Percentiles rank a stretch among this genome's conserved stretches.
Evolutionary conservation across 768 basidiomycete genomes (phyloP).

Genomic region (Pisolithus tinctorius): DNA sequence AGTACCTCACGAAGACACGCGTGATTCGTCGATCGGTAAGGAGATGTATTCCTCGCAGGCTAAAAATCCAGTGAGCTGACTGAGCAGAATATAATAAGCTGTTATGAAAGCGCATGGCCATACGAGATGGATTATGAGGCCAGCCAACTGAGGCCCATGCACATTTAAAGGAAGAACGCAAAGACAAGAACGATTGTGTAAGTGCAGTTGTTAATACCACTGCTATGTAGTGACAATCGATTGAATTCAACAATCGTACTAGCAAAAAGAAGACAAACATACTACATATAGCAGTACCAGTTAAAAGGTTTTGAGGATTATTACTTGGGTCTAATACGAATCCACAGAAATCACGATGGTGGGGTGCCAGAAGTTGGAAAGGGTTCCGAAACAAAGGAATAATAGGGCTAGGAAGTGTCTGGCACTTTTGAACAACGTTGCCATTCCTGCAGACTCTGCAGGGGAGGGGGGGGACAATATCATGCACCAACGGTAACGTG

Average conservation of each 20-base stretch:
- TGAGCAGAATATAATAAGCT: conserved; percentile 60
- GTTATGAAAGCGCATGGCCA: conserved; percentile 75
- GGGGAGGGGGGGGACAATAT: neutral
- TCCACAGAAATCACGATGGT: neutral
- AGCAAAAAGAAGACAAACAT: neutral
- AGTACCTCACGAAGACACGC: conserved; percentile 43
- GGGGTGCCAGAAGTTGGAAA: neutral
- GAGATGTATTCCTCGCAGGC: conserved; percentile 41
- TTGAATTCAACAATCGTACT: too few species aligned
- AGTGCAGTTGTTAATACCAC: conserved; percentile 35
- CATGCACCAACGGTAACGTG: too few species aligned
- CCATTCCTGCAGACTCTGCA: neutral
- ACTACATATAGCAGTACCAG: conserved; percentile 44
- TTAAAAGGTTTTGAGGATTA: conserved; percentile 48
- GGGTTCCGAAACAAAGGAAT: neutral
- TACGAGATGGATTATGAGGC: conserved; percentile 15
- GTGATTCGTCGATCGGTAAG: conserved; percentile 45
- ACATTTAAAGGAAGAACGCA: conserved; percentile 42
- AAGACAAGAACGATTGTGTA: conserved; percentile 36
- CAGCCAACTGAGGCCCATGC: neutral
- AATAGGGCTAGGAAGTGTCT: neutral
- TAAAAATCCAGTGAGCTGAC: conserved; percentile 49
- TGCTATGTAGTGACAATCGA: conserved; percentile 9
- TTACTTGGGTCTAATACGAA: conserved; percentile 35
- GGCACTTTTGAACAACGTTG: neutral